Evolutionary conservation across 768 basidiomycete species (phyloP).

Genomic region (Russula ochroleuca): DNA sequence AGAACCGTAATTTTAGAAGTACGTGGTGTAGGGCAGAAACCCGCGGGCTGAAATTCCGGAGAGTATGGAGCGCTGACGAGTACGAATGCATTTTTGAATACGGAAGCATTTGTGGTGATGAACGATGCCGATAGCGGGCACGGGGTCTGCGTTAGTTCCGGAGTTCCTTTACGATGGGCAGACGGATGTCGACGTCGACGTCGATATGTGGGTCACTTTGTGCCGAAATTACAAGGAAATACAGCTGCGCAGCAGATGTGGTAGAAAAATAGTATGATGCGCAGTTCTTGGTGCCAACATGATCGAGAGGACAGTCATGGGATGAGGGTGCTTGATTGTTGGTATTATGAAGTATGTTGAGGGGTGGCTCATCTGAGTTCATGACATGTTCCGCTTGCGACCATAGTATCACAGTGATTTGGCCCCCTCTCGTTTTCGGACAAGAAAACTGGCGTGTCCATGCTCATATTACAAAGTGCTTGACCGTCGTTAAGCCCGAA

Average conservation of each 20-base stretch:
- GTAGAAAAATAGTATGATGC: not conserved
- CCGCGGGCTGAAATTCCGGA: not conserved
- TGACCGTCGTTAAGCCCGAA: not conserved
- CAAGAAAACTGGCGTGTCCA: not conserved
- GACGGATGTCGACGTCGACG: not conserved
- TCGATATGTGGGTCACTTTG: not conserved
- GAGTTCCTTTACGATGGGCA: not conserved
- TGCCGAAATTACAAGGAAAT: not conserved
- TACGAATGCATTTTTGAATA: too few relatives aligned
- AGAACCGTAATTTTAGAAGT: not conserved
- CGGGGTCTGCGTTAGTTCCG: not conserved
- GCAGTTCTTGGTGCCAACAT: not conserved
- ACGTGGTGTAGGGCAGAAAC: not conserved
- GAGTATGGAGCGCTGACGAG: not conserved
- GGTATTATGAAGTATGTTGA: too few relatives aligned
- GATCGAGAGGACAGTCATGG: not conserved
- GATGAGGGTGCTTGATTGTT: too few relatives aligned
- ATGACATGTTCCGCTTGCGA: too few relatives aligned
- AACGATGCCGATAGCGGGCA: not conserved
- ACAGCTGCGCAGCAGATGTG: not conserved
- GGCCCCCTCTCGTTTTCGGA: not conserved
- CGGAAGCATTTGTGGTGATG: not conserved
- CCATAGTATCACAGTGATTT: too few relatives aligned
- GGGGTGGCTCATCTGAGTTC: not conserved
- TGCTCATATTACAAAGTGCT: not conserved